Conservation (phyloP, 2,329 filamentous ascomycete genomes). For the Bipolaris sorokiniana region DNA sequence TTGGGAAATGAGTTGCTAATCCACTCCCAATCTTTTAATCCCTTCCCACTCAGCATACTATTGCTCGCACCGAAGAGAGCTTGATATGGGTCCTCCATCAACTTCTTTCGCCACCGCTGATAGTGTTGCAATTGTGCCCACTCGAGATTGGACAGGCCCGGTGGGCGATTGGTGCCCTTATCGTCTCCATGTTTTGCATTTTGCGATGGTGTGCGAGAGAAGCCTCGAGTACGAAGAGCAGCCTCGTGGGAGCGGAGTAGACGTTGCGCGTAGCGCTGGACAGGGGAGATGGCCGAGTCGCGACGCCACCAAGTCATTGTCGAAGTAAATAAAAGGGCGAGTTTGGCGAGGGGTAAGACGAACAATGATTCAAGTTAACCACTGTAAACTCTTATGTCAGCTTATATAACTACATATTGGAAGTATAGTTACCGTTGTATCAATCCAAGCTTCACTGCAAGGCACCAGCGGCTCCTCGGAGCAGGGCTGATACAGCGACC, state of each 20-base stretch:
- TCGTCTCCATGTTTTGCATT: constrained; percentile 33
- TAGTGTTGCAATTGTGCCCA: constrained; percentile 41
- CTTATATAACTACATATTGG: not conserved
- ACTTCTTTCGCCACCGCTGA: constrained; percentile 34
- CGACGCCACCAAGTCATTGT: constrained; percentile 42
- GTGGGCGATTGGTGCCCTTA: constrained; percentile 22
- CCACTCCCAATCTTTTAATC: constrained; percentile 41
- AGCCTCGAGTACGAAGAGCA: constrained; percentile 34
- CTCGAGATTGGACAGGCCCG: constrained; percentile 37
- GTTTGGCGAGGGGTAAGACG: not conserved
- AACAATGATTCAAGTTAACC: not conserved
- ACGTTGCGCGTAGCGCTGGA: constrained; percentile 33
- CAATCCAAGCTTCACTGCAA: constrained; percentile 4
- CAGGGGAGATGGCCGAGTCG: constrained; percentile 33
- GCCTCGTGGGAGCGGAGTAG: constrained; percentile 32
- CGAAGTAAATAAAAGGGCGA: not conserved
- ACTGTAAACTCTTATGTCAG: not conserved
- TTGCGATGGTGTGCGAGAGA: constrained; percentile 33
- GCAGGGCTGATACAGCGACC: constrained; percentile 3
- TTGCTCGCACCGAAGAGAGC: constrained; percentile 52
- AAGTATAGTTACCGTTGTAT: constrained; percentile 2
- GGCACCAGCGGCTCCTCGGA: constrained; percentile 16
- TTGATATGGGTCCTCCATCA: constrained; percentile 52
- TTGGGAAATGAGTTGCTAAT: constrained; percentile 37
- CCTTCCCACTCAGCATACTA: constrained; percentile 41